A percentile compares a stretch with the other conserved stretches of the same genome.
Conservation (phyloP, 2,329 filamentous ascomycete species). For the Pseudocercospora fijiensis region DNA sequence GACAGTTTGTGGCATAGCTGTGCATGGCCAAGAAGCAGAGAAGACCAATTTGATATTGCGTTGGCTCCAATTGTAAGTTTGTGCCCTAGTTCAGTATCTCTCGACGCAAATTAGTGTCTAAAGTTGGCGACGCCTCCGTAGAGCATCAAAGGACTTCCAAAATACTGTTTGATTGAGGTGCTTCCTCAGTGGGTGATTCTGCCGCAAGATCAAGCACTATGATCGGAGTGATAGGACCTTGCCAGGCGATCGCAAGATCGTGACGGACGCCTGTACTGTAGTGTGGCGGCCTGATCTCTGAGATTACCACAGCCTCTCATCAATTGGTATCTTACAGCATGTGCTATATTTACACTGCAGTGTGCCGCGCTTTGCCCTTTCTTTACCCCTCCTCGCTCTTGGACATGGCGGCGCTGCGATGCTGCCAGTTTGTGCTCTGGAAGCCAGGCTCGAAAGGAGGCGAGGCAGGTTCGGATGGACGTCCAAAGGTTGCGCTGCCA, state of each 20-base stretch:
- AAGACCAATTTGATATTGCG: background rate
- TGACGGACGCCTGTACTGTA: background rate
- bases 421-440: background rate
- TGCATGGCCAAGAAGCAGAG: background rate
- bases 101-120: background rate
- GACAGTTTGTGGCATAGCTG: background rate
- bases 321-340: conserved; percentile 4
- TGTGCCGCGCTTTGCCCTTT: background rate
- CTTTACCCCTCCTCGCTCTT: background rate
- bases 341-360: conserved; percentile 1
- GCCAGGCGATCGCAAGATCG: background rate
- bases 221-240: background rate
- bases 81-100: background rate
- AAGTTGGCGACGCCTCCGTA: background rate
- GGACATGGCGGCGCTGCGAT: background rate
- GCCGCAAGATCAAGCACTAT: background rate
- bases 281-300: background rate
- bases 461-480: background rate
- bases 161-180: background rate
- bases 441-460: background rate
- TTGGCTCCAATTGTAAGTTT: background rate
- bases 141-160: background rate
- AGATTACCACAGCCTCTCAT: background rate
- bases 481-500: background rate
- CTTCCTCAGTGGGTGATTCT: background rate